Evolutionary conservation across 2,329 filamentous ascomycete genomes (phyloP).

Genomic region (Celoporthe dispersa): DNA sequence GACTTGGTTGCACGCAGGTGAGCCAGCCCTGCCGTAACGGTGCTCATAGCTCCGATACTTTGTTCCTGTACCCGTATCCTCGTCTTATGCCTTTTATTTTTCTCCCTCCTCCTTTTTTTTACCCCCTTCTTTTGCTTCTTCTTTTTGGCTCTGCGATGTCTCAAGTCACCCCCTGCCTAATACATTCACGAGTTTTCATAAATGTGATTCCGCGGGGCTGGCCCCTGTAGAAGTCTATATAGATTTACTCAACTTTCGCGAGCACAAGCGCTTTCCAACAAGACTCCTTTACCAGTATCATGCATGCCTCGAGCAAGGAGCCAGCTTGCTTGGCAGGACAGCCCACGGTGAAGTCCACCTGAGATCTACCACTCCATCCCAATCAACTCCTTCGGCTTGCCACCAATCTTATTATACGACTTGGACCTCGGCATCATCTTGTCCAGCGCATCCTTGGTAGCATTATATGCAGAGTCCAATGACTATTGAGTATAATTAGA

Average conservation of each 20-base stretch:
- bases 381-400: neutral
- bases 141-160: too few relatives aligned
- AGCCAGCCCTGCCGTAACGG: too few relatives aligned
- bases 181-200: neutral
- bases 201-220: neutral
- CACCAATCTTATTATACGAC: constrained; percentile 6
- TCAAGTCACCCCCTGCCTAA: too few relatives aligned
- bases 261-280: neutral
- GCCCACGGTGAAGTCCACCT: neutral
- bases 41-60: neutral
- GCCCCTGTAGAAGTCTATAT: neutral
- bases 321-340: neutral
- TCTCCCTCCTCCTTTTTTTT: too few relatives aligned
- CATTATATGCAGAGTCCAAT: constrained; percentile 1
- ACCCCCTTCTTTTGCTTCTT: too few relatives aligned
- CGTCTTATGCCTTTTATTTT: too few relatives aligned
- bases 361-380: constrained; percentile 1
- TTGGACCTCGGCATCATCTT: constrained; percentile 11
- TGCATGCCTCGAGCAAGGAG: neutral
- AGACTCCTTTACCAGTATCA: neutral
- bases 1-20: neutral
- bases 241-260: neutral
- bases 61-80: neutral
- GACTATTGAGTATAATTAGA: neutral
- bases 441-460: constrained; percentile 7